phyloP scores from a whole-genome alignment of 345 rosid species.

The Carallia brachiata region DNA sequence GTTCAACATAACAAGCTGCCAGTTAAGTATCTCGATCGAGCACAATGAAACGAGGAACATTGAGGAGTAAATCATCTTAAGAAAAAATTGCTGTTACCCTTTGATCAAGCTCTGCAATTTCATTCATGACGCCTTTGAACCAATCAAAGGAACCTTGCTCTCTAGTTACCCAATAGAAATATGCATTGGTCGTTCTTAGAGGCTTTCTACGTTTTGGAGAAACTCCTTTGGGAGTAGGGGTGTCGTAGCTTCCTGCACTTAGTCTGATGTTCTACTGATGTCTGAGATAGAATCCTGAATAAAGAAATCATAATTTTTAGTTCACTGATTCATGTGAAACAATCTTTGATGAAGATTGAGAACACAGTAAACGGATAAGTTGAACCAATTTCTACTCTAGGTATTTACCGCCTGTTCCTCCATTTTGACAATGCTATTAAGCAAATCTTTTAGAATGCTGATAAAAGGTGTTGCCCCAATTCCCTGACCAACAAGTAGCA shows the following conservation, averaged over 20 bases:
- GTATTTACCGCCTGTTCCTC: conserved; percentile 88
- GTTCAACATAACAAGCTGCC: conserved; percentile 4
- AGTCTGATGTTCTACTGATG: conserved; percentile 64
- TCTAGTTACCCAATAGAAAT: conserved; percentile 98
- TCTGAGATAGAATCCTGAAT: conserved; percentile 70
- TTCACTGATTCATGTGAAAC: neutral
- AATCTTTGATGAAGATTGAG: neutral
- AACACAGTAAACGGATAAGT: neutral
- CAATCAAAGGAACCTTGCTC: conserved; percentile 99
- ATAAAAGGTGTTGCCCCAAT: conserved; percentile 99
- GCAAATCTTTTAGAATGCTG: conserved; percentile 90
- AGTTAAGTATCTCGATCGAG: conserved; percentile 6
- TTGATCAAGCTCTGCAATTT: conserved; percentile 89
- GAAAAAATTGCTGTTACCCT: conserved; percentile 46
- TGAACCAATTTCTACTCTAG: neutral
- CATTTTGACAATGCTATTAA: conserved; percentile 81
- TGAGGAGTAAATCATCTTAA: neutral
- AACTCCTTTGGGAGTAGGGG: conserved; percentile 29
- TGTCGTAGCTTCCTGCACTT: conserved; percentile 56
- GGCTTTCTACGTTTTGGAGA: conserved; percentile 57
- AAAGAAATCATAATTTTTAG: conserved; percentile 2
- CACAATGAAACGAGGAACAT: neutral
- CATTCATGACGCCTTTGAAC: conserved; percentile 99
- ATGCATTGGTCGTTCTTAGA: conserved; percentile 81
- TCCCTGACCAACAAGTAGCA: conserved; percentile 90